Base-by-base conservation (phyloP, 257 asterid genomes). In the Avicennia marina region DNA sequence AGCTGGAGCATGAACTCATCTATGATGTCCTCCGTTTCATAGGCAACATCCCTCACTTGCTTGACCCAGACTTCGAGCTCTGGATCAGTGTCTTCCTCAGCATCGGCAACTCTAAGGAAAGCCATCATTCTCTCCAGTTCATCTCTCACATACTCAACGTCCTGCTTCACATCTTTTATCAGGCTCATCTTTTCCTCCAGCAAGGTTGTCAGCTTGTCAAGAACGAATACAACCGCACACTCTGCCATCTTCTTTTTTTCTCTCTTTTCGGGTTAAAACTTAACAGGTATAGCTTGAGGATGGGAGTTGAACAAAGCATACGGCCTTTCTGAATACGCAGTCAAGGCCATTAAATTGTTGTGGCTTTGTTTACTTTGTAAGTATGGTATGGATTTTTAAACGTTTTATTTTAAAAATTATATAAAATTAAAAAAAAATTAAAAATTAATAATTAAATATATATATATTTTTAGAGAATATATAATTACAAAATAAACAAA, bases 81-180 rank as follows among this genome's bases (percentile, higher is more conserved):
- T 1, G 66, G 66, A 47, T 68, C 75, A 48, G 58, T 42, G 42
- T 32, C 69, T n/a, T n/a, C n/a, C n/a, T n/a, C n/a, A 1, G 59
- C 53, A 58, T 78, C 81, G 4, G 75, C 79, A 13, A 48, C 72
- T 19, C 63, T 27, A 3, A 68, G 64, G 52, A 78, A 75, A 4
- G 68, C 68, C 48, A 41, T 62, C 68, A 79, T 66, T 9, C 56
- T 54, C 4, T 22, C 69, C 31, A 66, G 41, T 57, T 61, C 78
- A 33, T 56, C 75, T 11, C n/a, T 44, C 29, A 75, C 69, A 15
- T 31, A 8, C 11, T 40, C 65, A 15, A 60, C 66, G 5, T 49
- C 4, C 17, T 12, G 12, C 42, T 29, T 52, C n/a, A 56, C 62
- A 11, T 49, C 63, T 26, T 46, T 21, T 10, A 60, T 26, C 56